Evolutionary conservation across 2,329 filamentous ascomycete genomes (phyloP).

Genomic region (Fusarium caatingaense): DNA sequence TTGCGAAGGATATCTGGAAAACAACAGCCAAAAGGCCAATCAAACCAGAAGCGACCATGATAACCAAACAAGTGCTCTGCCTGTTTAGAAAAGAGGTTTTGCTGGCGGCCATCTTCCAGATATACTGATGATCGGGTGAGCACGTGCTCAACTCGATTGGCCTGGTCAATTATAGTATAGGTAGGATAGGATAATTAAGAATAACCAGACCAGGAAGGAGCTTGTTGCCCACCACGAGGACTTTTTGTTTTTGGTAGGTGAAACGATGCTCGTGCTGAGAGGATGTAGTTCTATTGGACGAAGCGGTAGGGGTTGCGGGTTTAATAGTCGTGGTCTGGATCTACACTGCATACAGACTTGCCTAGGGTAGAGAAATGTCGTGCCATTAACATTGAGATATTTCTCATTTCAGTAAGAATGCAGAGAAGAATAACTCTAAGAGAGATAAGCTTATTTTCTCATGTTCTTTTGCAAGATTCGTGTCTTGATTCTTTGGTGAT

Average conservation of each 20-base stretch:
- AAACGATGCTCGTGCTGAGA: conserved; percentile 27
- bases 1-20: conserved; percentile 28
- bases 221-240: conserved; percentile 22
- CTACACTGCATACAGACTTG: not conserved
- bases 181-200: not conserved
- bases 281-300: conserved; percentile 35
- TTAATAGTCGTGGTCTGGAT: conserved; percentile 27
- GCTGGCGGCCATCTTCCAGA: conserved; percentile 1
- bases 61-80: conserved; percentile 16
- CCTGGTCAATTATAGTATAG: conserved; percentile 12
- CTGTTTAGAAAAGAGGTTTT: conserved; percentile 2
- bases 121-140: conserved; percentile 17
- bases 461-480: not conserved
- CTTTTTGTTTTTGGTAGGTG: conserved; percentile 3
- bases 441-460: not conserved
- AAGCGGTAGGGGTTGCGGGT: conserved; percentile 3
- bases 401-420: not conserved
- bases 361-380: not conserved
- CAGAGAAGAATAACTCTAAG: not conserved
- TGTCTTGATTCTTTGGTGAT: not conserved
- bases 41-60: conserved; percentile 39
- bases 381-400: not conserved
- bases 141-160: conserved; percentile 26
- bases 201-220: not conserved
- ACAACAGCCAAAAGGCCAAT: conserved; percentile 37